Evolutionary conservation across 768 basidiomycete species (phyloP).

Genomic region (Harrya chromipes): DNA sequence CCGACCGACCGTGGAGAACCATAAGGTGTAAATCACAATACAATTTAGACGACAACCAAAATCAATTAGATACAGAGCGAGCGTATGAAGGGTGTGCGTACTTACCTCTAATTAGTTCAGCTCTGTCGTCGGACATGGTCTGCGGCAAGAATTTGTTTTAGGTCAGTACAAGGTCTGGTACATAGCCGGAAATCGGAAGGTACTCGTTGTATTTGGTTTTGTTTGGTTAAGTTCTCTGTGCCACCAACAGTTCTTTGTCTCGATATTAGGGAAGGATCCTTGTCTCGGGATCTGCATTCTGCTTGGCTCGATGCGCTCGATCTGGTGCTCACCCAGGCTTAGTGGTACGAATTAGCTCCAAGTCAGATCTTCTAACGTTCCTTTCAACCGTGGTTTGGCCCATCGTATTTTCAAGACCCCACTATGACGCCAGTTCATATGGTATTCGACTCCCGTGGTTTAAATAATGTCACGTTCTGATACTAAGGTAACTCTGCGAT

Average conservation of each 20-base stretch:
- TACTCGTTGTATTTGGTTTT: constrained; percentile 7
- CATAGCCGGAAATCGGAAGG: background rate
- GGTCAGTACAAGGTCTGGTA: background rate
- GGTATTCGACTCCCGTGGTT: background rate
- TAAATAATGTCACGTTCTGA: background rate
- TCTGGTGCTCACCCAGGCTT: too few species aligned
- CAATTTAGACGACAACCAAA: background rate
- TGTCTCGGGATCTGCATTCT: too few species aligned
- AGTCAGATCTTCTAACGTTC: too few species aligned
- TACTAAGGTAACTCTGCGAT: background rate
- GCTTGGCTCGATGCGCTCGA: too few species aligned
- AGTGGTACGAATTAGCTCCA: too few species aligned
- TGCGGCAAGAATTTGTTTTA: constrained; percentile 1
- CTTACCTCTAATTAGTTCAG: constrained; percentile 34
- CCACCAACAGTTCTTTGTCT: too few species aligned
- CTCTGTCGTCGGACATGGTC: constrained; percentile 33
- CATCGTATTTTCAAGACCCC: too few species aligned
- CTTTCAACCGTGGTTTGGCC: too few species aligned
- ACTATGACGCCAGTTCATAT: too few species aligned
- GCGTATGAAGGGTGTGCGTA: background rate
- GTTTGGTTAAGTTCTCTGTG: too few species aligned
- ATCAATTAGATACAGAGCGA: background rate
- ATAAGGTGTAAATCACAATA: background rate
- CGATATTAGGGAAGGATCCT: too few species aligned
- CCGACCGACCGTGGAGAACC: background rate